Evolutionary conservation across 192 early-diverging fungal genomes (phyloP), one percentile per base, ranked within the genome.

Genomic region (Linnemannia zychae): DNA sequence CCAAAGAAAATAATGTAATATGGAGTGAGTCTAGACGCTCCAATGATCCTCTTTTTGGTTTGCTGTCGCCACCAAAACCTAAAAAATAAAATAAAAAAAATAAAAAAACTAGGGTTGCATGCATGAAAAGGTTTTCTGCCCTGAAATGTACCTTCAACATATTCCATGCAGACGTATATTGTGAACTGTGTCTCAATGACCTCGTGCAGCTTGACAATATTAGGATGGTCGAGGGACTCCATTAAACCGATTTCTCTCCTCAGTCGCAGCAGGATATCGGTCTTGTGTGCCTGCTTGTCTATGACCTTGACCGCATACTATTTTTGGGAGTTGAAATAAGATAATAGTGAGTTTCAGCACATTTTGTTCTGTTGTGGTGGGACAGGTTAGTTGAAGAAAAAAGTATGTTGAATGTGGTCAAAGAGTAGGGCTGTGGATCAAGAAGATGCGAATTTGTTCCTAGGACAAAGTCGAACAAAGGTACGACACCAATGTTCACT

Each of bases 131-230:
- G 13, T 50, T 28, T n/a, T 9, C 15, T 63, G 57, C 44, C 13
- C n/a, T 67, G n/a, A 13, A 70, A 36, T 33, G 36, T 52, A 81
- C 86, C 86, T 79, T 87, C 93, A 76, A 95, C 93, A 83, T 96
- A 95, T 84, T 97, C 97, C 96, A 97, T 95, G 68, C 97, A 90
- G 47, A 98, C 90, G 81, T 94, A 95, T 37, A 96, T 94, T 53
- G 92, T 94, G 75, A 96, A 94, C 65, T 92, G 87, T 9, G 94
- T 95, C 77, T 97, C 95, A 34, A 94, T 89, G 17, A 96, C 94
- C 70, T 98, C 96, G 75, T 95, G 93, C 28, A 98, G 89, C 77
- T 94, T 92, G 77, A 99, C 95, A 83, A 99, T 96, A 79, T 97
- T 95, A 40, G 95, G 96, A 74, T 99, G 97, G 67, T 97, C 90